A percentile compares a stretch with the other conserved stretches of the same genome.
Evolutionary conservation across 208 protist species (phyloP).

Genomic region (Leptomonas pyrrhocoris): DNA sequence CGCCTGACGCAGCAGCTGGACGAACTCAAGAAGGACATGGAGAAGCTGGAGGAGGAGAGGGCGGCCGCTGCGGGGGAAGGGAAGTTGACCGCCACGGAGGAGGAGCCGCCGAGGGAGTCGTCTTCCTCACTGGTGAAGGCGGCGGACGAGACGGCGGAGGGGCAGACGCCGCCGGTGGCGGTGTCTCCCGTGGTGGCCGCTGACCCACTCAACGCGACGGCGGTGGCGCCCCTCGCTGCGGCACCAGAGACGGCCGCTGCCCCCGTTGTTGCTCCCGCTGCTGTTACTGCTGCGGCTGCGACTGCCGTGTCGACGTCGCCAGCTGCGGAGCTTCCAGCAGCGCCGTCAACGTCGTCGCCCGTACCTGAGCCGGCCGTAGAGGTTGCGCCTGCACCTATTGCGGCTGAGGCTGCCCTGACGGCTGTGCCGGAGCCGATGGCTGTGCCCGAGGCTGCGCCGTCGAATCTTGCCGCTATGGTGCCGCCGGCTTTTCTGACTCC

Average conservation of each 20-base stretch:
- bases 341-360: slow-evolving; percentile 6
- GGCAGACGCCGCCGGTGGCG: slow-evolving; percentile 10
- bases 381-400: not conserved
- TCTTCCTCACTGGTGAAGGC: slow-evolving; percentile 15
- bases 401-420: not conserved
- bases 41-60: slow-evolving; percentile 29
- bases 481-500: slow-evolving; percentile 17
- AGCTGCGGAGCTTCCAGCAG: not conserved
- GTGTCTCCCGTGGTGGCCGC: not conserved
- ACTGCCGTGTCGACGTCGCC: not conserved
- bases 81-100: slow-evolving; percentile 17
- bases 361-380: not conserved
- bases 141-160: slow-evolving; percentile 27
- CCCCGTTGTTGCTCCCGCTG: not conserved
- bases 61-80: slow-evolving; percentile 1
- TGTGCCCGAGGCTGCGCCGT: not conserved
- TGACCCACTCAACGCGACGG: not conserved
- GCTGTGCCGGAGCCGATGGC: not conserved
- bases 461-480: not conserved
- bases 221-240: not conserved
- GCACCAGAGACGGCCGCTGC: not conserved
- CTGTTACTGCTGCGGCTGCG: not conserved
- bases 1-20: slow-evolving; percentile 57
- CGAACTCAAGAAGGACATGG: slow-evolving; percentile 40
- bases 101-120: slow-evolving; percentile 1